Conservation (phyloP, 169 alveolate species). For the Plasmodium berghei region DNA sequence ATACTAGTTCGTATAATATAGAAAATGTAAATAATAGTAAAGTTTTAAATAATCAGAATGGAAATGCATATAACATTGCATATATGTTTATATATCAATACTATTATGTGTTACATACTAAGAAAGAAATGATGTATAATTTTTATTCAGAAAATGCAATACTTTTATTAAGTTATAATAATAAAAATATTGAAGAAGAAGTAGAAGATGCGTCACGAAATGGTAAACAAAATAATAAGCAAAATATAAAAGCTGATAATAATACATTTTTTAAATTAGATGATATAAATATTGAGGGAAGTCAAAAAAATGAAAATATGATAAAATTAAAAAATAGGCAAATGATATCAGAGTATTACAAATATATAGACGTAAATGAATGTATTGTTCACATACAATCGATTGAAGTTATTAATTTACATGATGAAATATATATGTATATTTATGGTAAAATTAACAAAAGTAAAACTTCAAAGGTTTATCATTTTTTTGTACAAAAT, state of each 20-base stretch:
- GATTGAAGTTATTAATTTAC: slow-evolving; percentile 49
- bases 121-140: slow-evolving; percentile 68
- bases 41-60: background rate
- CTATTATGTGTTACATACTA: slow-evolving; percentile 55
- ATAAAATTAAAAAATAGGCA: slow-evolving; percentile 27
- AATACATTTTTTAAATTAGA: slow-evolving; percentile 26
- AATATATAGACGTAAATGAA: slow-evolving; percentile 20
- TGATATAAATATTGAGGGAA: slow-evolving; percentile 33
- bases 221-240: background rate
- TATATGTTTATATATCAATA: slow-evolving; percentile 70
- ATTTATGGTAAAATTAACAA: slow-evolving; percentile 70
- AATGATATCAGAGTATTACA: slow-evolving; percentile 32
- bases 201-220: background rate
- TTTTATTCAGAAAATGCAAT: slow-evolving; percentile 62
- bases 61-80: slow-evolving; percentile 45
- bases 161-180: slow-evolving; percentile 31
- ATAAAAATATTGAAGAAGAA: background rate
- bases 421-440: slow-evolving; percentile 57
- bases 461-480: slow-evolving; percentile 29
- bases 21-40: too few species aligned
- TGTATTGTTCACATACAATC: slow-evolving; percentile 63
- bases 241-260: background rate
- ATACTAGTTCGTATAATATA: background rate
- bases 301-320: slow-evolving; percentile 38
- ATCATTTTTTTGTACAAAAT: slow-evolving; percentile 47